A percentile compares a stretch with the other conserved stretches of the same genome.
Evolutionary conservation across 306 rosid species (phyloP).

Genomic region (Trifolium fragiferum): DNA sequence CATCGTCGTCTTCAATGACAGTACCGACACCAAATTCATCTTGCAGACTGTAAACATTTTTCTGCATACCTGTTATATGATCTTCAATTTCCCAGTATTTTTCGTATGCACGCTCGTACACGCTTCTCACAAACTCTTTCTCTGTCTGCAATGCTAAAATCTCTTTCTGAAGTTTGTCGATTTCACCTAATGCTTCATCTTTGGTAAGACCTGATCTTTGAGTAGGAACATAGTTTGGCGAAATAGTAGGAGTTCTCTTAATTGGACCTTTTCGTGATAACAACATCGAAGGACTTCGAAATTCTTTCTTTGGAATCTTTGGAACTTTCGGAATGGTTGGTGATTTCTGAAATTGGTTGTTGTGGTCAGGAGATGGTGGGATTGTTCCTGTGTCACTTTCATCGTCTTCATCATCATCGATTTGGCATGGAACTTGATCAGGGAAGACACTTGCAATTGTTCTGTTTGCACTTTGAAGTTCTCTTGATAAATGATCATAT

Average conservation of each 20-base stretch:
- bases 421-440: conserved; percentile 71
- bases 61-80: conserved; percentile 63
- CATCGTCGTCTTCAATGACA: conserved; percentile 75
- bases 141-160: conserved; percentile 81
- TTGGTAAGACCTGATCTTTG: conserved; percentile 60
- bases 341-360: conserved; percentile 19
- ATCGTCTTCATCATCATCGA: conserved; percentile 60
- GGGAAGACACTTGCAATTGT: conserved; percentile 87
- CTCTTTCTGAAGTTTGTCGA: conserved; percentile 77
- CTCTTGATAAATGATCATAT: conserved; percentile 79
- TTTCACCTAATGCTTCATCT: conserved; percentile 63
- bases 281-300: conserved; percentile 65
- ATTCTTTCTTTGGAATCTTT: conserved; percentile 53
- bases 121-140: conserved; percentile 92
- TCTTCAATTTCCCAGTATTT: conserved; percentile 83
- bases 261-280: conserved; percentile 51
- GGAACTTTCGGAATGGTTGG: conserved; percentile 65
- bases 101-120: conserved; percentile 68
- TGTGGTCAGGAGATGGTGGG: conserved; percentile 36
- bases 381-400: conserved; percentile 46
- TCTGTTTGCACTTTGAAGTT: conserved; percentile 89
- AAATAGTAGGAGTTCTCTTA: conserved; percentile 40
- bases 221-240: conserved; percentile 37
- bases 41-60: conserved; percentile 64
- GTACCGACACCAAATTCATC: conserved; percentile 82